Evolutionary conservation across 1,284 basidiomycete species (phyloP), one percentile per base, ranked within the genome.

Genomic region (Cutaneotrichosporon sp.): DNA sequence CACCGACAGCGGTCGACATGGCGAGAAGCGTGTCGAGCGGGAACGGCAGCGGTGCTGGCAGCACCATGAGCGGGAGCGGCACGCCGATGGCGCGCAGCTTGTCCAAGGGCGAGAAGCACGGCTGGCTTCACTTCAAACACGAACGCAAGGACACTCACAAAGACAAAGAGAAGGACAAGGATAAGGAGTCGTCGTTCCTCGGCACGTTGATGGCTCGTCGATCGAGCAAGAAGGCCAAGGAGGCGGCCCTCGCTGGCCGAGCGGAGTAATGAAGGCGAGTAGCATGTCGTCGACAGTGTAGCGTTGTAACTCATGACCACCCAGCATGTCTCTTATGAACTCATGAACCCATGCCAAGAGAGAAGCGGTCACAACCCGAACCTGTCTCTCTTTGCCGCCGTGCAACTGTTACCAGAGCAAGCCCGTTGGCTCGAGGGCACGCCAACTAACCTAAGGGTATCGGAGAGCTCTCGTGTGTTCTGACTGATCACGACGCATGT

Each of bases 131-230:
- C 20, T 49, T 43, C 45, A 54, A 54, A 34, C 20, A 33, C 8
- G 34, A 38, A 14, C 20, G 51, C 33, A 33, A 38, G 33, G 34
- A 38, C 31, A 20, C 16, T 13, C 14, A 51, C 42, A 34, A 20
- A 13, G 59, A 52, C 27, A 55, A 34, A 9, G 59, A 53, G 27
- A 56, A 43, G n/a, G 31, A 56, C 16, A 56, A 59, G 36, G 54
- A 56, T n/a, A n/a, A n/a, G n/a, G n/a, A n/a, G n/a, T n/a, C 13
- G 8, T 46, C 43, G 46, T 51, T 64, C 42, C 22, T 64, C 11
- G 63, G 63, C 18, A 29, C 43, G 10, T 38, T 63, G 4, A 56
- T 65, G 38, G 51, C 43, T 27, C 63, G 59, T 31, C 25, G 47
- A 29, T 20, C 43, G 43, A 62, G 50, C 20, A n/a, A 31, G 24